Percentiles rank a stretch among this genome's conserved stretches.
Evolutionary conservation across 2,329 filamentous ascomycete genomes (phyloP).

Genomic region (Verticillium nubilum): DNA sequence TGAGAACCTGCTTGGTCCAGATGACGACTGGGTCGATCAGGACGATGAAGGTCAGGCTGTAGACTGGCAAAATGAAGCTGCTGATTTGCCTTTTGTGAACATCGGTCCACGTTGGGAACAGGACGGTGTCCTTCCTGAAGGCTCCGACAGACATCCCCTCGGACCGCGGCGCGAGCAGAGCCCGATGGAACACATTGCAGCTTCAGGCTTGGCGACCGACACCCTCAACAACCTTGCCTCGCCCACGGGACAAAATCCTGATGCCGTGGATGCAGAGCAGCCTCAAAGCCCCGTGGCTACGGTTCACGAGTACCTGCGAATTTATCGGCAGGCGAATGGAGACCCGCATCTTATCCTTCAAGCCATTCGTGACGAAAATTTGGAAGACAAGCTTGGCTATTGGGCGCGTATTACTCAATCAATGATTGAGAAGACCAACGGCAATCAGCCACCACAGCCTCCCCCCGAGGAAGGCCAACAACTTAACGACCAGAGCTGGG

Average conservation of each 20-base stretch:
- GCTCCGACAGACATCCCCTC: background rate
- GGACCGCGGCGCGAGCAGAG: background rate
- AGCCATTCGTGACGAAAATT: constrained; percentile 56
- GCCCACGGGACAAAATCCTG: background rate
- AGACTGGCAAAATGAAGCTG: background rate
- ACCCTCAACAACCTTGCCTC: background rate
- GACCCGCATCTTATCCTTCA: constrained; percentile 52
- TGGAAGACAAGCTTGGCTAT: constrained; percentile 52
- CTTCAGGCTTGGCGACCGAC: background rate
- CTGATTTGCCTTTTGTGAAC: background rate
- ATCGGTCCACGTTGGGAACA: background rate
- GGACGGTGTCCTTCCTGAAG: background rate
- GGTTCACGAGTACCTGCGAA: constrained; percentile 43
- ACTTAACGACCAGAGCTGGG: background rate
- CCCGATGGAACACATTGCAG: background rate
- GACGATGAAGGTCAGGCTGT: background rate
- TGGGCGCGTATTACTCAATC: constrained; percentile 48
- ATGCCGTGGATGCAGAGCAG: background rate
- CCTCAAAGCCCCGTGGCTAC: constrained; percentile 13
- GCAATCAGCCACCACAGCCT: background rate
- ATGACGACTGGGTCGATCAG: background rate
- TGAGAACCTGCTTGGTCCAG: background rate
- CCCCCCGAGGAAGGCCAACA: background rate
- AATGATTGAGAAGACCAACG: constrained; percentile 13
- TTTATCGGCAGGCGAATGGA: constrained; percentile 55